These are phyloP conservation scores for Sporothrix globosa DNA, from an alignment of 2,329 filamentous ascomycete species.

Conservation along the genomic window DNA sequence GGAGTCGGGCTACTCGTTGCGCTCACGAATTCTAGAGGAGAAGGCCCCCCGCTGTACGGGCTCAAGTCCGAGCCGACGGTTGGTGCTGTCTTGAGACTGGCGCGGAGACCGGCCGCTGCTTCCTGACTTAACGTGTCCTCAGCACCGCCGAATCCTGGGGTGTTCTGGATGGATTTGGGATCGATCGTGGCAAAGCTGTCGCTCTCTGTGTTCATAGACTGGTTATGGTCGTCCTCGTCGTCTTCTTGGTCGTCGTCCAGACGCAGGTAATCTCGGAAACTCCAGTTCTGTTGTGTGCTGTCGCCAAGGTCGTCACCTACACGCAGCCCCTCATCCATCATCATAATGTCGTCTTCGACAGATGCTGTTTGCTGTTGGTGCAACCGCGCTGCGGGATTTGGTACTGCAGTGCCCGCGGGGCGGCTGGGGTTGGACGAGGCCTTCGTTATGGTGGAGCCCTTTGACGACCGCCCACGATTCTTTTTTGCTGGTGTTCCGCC, in stretches of 20 bases:
- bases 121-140: slow-evolving; percentile 38
- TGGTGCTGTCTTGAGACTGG: neutral
- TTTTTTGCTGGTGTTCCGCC: slow-evolving; percentile 32
- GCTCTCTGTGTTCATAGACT: slow-evolving; percentile 32
- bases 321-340: slow-evolving; percentile 43
- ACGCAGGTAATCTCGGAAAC: slow-evolving; percentile 45
- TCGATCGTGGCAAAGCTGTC: slow-evolving; percentile 42
- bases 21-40: slow-evolving; percentile 56
- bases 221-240: slow-evolving; percentile 38
- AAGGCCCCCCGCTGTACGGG: slow-evolving; percentile 34
- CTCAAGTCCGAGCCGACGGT: slow-evolving; percentile 29
- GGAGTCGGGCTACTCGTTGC: slow-evolving; percentile 60
- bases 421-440: slow-evolving; percentile 6
- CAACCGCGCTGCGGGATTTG: neutral
- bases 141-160: slow-evolving; percentile 18
- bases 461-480: slow-evolving; percentile 39
- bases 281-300: slow-evolving; percentile 47
- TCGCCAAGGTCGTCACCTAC: slow-evolving; percentile 41
- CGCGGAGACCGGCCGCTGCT: neutral
- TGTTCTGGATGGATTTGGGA: slow-evolving; percentile 41
- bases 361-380: neutral
- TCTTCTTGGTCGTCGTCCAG: slow-evolving; percentile 48
- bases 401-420: neutral
- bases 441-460: slow-evolving; percentile 32
- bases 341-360: slow-evolving; percentile 47